Evolutionary conservation across 148 eudicot species (phyloP), one percentile per base, ranked within the genome.

Genomic region (Chenopodium quinoa): DNA sequence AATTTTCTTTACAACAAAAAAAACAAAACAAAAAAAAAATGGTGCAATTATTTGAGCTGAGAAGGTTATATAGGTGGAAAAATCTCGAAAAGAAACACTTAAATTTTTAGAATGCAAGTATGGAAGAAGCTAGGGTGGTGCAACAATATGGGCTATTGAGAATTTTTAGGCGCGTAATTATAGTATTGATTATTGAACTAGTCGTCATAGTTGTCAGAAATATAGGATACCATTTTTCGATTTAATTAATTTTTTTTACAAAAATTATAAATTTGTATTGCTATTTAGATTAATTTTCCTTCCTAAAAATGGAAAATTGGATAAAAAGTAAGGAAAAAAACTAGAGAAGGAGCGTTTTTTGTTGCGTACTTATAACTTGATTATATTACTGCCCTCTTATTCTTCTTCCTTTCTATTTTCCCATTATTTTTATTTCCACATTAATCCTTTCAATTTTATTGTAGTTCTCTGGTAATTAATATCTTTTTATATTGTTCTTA

Each of bases 231-330:
- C 32, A 76, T 68, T 58, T 65, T 23, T 8, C 44, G 23, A 54
- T 52, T 48, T 9, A 25, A 62, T 56, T 77, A 64, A 27, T 27
- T 27, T 27, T 40, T 40, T 5, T 40, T 40, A 40, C 44, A 40
- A 40, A 40, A 40, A 40, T 40, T 40, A 40, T 40, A 40, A 40
- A 5, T 4, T 40, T 40, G 7, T 5, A 62, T 17, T 71, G 70
- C 62, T 46, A 2, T 56, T 13, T 12, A 13, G 54, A 74, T 29
- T 25, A 4, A 20, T 2, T 22, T 79, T 75, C 5, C 63, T 76
- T 76, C 58, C 86, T 84, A 84, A 84, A 84, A 69, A 19, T 75
- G 67, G 86, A 80, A 16, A 54, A 79, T 48, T 66, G 23, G 23
- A 37, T 54, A 54, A 54, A 12, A 16, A 13, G 60, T 20, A 56